Conservation (phyloP, 345 rosid genomes). For the Gossypium stocksii region DNA sequence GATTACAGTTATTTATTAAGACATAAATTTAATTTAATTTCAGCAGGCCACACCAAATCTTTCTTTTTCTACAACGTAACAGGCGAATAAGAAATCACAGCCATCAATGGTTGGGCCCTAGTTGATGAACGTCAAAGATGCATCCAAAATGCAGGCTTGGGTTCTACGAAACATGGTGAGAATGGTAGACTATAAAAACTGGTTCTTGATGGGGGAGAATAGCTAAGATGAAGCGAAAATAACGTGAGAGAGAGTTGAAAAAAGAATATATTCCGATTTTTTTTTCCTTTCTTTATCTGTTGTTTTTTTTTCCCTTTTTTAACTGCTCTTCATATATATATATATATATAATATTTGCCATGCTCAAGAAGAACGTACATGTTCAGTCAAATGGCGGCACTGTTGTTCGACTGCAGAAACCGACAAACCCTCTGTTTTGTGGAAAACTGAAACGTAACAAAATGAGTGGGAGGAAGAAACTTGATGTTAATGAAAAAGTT, state of each 20-base stretch:
- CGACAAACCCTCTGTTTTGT: conserved; percentile 17
- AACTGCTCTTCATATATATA: no score
- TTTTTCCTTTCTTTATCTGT: neutral
- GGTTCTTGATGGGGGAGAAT: neutral
- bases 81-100: neutral
- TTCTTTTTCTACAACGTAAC: neutral
- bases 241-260: neutral
- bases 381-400: conserved; percentile 15
- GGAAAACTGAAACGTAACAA: conserved; percentile 16
- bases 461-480: conserved; percentile 18
- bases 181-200: no score
- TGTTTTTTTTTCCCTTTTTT: neutral
- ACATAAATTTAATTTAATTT: no score
- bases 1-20: no score
- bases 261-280: neutral
- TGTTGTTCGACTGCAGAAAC: neutral
- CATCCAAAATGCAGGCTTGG: neutral
- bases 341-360: neutral
- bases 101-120: neutral
- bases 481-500: conserved; percentile 23
- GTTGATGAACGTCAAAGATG: neutral
- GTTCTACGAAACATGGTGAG: neutral
- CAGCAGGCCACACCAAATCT: neutral
- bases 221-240: neutral
- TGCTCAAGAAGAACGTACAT: neutral